Conservation (phyloP, 352 stramenopile genomes). For the Pythium myriotylum region DNA sequence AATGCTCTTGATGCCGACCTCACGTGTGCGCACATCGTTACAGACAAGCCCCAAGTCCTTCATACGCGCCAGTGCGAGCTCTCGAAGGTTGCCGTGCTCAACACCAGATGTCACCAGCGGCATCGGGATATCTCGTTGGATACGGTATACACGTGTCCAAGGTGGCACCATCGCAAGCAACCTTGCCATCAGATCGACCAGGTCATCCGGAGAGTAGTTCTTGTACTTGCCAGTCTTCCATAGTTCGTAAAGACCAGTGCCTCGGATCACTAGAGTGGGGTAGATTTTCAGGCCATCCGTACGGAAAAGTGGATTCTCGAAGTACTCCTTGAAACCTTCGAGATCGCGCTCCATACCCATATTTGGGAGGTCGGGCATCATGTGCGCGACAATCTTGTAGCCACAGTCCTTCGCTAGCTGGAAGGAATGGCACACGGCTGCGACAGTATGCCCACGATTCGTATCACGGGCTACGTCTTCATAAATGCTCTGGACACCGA, state of each 20-base stretch:
- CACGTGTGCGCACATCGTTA: constrained; percentile 94
- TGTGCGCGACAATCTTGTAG: constrained; percentile 98
- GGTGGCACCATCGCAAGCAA: constrained; percentile 94
- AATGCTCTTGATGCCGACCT: constrained; percentile 98
- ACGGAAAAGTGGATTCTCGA: constrained; percentile 95
- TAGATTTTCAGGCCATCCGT: constrained; percentile 97
- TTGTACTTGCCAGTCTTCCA: constrained; percentile 96
- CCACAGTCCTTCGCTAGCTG: constrained; percentile 93
- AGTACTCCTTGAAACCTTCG: constrained; percentile 95
- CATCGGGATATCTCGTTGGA: constrained; percentile 98
- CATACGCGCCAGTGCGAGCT: constrained; percentile 93
- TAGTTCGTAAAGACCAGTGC: constrained; percentile 97
- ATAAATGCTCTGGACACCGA: constrained; percentile 97
- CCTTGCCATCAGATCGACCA: constrained; percentile 93
- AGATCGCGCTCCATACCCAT: constrained; percentile 96
- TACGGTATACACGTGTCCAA: constrained; percentile 96
- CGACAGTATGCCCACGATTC: constrained; percentile 95
- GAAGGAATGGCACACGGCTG: constrained; percentile 82
- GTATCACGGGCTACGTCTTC: constrained; percentile 93
- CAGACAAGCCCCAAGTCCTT: constrained; percentile 92
- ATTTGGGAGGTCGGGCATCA: constrained; percentile 98
- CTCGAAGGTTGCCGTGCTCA: constrained; percentile 95
- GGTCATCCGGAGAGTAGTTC: constrained; percentile 77
- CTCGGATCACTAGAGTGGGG: constrained; percentile 96
- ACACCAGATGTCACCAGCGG: constrained; percentile 96